These are phyloP conservation scores for Nicotiana knightiana DNA, from an alignment of 257 asterid species.

Conservation along the genomic window DNA sequence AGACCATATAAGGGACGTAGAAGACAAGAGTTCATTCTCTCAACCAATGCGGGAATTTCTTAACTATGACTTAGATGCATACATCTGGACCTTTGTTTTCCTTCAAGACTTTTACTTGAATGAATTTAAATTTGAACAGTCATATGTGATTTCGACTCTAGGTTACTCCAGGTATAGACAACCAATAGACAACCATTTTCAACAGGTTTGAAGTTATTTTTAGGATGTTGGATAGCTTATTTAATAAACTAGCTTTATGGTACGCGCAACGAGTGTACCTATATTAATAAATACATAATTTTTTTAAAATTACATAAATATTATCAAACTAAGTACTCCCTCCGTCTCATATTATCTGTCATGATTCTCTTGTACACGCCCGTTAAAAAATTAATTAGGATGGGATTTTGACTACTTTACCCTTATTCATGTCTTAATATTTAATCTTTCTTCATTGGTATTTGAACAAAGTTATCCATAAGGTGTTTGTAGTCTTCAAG, in stretches of 20 bases:
- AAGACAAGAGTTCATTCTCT: background rate
- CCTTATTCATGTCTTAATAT: no score
- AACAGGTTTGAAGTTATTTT: background rate
- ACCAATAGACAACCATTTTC: background rate
- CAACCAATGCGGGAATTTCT: background rate
- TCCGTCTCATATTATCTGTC: no score
- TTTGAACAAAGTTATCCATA: no score
- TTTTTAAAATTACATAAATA: no score
- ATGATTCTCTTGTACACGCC: no score
- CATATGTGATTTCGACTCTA: background rate
- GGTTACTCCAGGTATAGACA: background rate
- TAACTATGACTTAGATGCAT: background rate
- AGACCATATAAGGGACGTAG: background rate
- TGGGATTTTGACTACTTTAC: no score
- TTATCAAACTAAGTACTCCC: no score
- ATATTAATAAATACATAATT: no score
- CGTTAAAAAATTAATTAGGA: no score
- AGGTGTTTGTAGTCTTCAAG: no score
- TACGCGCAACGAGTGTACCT: no score
- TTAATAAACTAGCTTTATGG: background rate
- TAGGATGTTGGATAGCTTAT: background rate
- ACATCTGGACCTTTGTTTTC: background rate
- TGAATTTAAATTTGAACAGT: background rate
- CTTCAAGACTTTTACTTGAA: background rate
- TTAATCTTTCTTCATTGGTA: no score